Conservation (phyloP, 2,329 filamentous ascomycete genomes). For the Epichloe aotearoae region DNA sequence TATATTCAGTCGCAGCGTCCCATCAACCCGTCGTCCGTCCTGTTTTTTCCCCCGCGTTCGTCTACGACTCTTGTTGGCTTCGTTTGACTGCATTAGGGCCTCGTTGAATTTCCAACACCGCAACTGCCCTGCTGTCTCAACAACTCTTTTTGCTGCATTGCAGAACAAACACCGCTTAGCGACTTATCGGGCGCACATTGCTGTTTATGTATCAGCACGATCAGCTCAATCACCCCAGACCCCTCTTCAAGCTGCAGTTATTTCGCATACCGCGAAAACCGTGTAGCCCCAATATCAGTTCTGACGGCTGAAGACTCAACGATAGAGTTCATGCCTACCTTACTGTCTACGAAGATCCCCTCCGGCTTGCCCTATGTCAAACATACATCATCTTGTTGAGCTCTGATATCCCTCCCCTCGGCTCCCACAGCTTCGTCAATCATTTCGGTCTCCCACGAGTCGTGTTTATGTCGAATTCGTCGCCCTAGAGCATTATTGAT, state of each 20-base stretch:
- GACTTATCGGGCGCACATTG: conserved; percentile 21
- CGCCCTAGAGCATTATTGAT: conserved; percentile 9
- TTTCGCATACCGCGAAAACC: conserved; percentile 93
- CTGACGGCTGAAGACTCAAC: conserved; percentile 66
- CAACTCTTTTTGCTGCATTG: conserved; percentile 1
- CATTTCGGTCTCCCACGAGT: conserved; percentile 8
- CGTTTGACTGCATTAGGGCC: neutral
- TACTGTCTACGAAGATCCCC: conserved; percentile 32
- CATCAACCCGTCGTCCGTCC: neutral
- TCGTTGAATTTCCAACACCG: neutral
- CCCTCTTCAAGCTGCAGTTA: conserved; percentile 92
- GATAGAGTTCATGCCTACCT: conserved; percentile 44
- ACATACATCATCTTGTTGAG: conserved; percentile 36
- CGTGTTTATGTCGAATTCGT: conserved; percentile 27
- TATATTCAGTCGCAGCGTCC: conserved; percentile 10
- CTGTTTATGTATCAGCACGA: conserved; percentile 99
- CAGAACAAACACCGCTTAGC: conserved; percentile 16
- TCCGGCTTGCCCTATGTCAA: conserved; percentile 43
- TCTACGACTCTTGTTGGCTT: neutral
- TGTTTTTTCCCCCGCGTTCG: neutral
- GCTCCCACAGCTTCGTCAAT: conserved; percentile 24
- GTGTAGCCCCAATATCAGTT: conserved; percentile 79
- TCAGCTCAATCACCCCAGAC: conserved; percentile 79
- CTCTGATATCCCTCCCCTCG: conserved; percentile 35
- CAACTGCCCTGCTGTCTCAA: neutral